Evolutionary conservation across 169 alveolate genomes (phyloP).

Genomic region (Toxoplasma gondii): DNA sequence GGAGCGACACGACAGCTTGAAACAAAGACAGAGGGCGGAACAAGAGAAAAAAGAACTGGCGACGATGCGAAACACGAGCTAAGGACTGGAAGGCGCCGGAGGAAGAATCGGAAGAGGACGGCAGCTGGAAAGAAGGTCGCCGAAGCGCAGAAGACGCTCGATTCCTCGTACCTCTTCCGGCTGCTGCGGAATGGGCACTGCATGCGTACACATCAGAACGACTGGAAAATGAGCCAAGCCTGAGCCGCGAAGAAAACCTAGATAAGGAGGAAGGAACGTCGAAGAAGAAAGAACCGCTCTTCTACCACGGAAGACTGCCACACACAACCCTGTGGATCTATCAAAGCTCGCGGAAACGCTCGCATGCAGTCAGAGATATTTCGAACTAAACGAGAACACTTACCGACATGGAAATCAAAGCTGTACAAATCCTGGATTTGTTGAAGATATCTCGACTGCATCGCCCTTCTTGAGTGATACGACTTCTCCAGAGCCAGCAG

Average conservation of each 20-base stretch:
- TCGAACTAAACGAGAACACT: constrained; percentile 56
- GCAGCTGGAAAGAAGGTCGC: constrained; percentile 37
- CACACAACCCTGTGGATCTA: not conserved
- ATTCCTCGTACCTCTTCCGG: constrained; percentile 67
- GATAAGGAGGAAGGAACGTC: not conserved
- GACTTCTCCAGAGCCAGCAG: constrained; percentile 75
- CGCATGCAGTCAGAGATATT: not conserved
- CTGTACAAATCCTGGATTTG: constrained; percentile 95
- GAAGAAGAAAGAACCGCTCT: not conserved
- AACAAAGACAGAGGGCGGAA: not conserved
- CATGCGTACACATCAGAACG: not conserved
- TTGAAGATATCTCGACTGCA: constrained; percentile 95
- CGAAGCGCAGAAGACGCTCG: constrained; percentile 17
- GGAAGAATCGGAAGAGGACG: constrained; percentile 59
- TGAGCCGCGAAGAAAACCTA: not conserved
- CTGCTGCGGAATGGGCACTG: constrained; percentile 63
- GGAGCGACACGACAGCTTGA: not conserved
- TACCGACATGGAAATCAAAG: constrained; percentile 94
- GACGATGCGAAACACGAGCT: not conserved
- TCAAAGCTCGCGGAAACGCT: not conserved
- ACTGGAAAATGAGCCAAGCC: not conserved
- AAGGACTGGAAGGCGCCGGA: no score
- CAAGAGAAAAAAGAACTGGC: not conserved
- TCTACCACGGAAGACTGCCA: not conserved
- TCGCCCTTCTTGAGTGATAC: constrained; percentile 81